Evolutionary conservation across 257 asterid genomes (phyloP), one percentile per base, ranked within the genome.

Genomic region (Buddleja alternifolia): DNA sequence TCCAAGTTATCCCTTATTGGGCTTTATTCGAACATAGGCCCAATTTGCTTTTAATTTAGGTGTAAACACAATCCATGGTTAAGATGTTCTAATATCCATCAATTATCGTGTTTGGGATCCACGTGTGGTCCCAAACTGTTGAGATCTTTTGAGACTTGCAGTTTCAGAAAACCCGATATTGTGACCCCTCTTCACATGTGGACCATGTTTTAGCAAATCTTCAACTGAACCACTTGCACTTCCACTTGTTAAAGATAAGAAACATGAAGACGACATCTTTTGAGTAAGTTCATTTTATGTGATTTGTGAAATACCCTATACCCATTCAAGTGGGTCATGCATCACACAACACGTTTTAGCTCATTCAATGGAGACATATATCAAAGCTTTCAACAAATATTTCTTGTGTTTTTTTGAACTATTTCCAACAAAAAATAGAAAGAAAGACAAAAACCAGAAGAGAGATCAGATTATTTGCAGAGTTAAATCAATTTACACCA

Each of bases 241-340:
- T 55, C 21, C 4, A 67, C 65, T 69, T 57, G 73, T 63, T 65
- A 4, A 65, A 29, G 82, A 72, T 77, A 67, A 72, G 56, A 77
- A 67, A 39, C 56, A 32, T 68, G 60, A 54, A 54, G 10, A 21
- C 19, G 54, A 60, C 69, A 24, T 59, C 19, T 60, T 34, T 19
- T 20, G 63, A 34, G 29, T 60, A 17, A 46, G 58, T 48, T 69
- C 42, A 46, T 69, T 45, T 50, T 29, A 16, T 39, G 23, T 23
- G 56, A 56, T 29, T 2, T 66, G 50, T 16, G 34, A 2, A 46
- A 16, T n/a, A 23, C 53, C 20, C 16, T 7, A 6, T 16, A 8
- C 29, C 47, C 50, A 65, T 51, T 48, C 60, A 48, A 50, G 61
- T 65, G 71, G 34, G 60, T 17, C 14, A n/a, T 29, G 3, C 71